A percentile compares a stretch with the other conserved stretches of the same genome.
Evolutionary conservation across 2,329 filamentous ascomycete species (phyloP).

Genomic region (Dactylellina haptotyla): DNA sequence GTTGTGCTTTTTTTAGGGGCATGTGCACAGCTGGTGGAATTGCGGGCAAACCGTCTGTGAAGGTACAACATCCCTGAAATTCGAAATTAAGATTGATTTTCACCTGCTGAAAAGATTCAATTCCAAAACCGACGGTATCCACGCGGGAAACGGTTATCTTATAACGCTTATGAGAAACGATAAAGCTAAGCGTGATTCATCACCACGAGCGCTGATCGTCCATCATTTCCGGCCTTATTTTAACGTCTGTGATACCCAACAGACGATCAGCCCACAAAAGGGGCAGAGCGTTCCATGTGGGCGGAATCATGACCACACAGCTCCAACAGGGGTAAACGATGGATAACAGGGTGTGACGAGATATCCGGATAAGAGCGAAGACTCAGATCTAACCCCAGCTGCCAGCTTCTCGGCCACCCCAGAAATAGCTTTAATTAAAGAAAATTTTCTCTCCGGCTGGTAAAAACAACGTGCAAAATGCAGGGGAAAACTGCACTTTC

Average conservation of each 20-base stretch:
- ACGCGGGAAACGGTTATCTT: not conserved
- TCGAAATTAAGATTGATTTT: not conserved
- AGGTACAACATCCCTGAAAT: not conserved
- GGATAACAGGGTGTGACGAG: not conserved
- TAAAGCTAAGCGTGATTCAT: not conserved
- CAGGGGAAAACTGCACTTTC: not conserved
- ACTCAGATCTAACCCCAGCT: not conserved
- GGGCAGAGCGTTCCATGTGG: not conserved
- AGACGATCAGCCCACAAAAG: not conserved
- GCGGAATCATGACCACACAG: not conserved
- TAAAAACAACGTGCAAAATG: not conserved
- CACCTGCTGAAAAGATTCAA: not conserved
- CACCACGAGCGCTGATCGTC: not conserved
- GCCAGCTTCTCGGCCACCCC: not conserved
- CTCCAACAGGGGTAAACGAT: not conserved
- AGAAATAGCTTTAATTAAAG: not conserved
- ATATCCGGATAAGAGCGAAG: too few species aligned
- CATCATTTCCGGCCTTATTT: not conserved
- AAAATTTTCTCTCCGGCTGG: not conserved
- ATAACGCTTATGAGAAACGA: not conserved
- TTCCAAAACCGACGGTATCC: not conserved
- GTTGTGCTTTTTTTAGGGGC: not conserved
- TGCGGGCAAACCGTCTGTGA: not conserved
- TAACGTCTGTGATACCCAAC: not conserved
- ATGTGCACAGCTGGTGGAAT: not conserved